Base-by-base conservation (phyloP, 371 early-diverging fungal genomes). In the Mortierella sp. region DNA sequence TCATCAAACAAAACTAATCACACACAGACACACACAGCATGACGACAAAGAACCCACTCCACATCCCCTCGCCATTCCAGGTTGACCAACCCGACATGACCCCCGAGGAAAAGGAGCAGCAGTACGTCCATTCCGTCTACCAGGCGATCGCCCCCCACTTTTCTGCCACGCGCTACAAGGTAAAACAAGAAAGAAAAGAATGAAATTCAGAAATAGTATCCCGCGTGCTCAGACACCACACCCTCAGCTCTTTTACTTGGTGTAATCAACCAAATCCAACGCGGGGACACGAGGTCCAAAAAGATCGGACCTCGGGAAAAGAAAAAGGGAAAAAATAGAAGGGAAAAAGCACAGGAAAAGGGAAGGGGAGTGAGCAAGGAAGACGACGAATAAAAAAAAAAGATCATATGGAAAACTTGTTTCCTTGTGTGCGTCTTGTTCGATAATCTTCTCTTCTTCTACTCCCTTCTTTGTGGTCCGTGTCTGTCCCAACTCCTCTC, bases 101-200 rank as follows among this genome's bases (percentile, higher is more conserved):
- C 66, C 86, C 89, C 41, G 80, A 80, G 39, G 86, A 79, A 34
- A 91, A 94, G 66, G 97, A 97, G 84, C 85, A 92, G 85, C 80
- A 88, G 70, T 92, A 96, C 67, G 98, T 98, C 29, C 98, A 97
- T 80, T 78, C 91, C 65, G 98, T 99, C 1, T 99, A 99, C 85
- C 91, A 99, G 80, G 89, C 88, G 13, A 99, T 99, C 66, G 98
- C 99, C 0, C 77, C 86, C 26, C 99, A 99, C 85, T 99, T 99
- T 74, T 95, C 95, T 79, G 93, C 94, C 71, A 99, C 98, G 14
- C 92, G 99, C 24, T 98, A 97, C 91, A 98, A 98, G 88, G 94
- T 93, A 87, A 41, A n/a, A 53, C 22, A 34, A 53, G 31, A 9
- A 22, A 73, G 24, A 66, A 24, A 29, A 14, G 55, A 53, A 14